A percentile compares a stretch with the other conserved stretches of the same genome.
phyloP scores from a whole-genome alignment of 73 alveolate species.

The Paramecium biaurelia region DNA sequence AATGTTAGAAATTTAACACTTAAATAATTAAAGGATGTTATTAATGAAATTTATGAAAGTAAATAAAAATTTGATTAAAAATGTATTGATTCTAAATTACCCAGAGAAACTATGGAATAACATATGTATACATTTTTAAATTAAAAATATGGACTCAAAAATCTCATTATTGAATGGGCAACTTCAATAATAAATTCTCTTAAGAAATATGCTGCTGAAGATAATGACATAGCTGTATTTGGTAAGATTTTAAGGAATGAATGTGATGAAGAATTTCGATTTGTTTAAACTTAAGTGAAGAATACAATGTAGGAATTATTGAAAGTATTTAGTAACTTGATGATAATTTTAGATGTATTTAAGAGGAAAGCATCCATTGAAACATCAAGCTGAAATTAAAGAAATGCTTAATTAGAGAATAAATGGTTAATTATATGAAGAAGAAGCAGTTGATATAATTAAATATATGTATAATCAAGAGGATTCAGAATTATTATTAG shows the following conservation, averaged over 20 bases:
- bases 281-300: slow-evolving; percentile 89
- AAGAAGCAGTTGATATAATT: slow-evolving; percentile 93
- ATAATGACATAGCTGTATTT: slow-evolving; percentile 95
- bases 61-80: slow-evolving; percentile 89
- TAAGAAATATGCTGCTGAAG: slow-evolving; percentile 82
- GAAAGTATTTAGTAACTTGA: slow-evolving; percentile 53
- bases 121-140: slow-evolving; percentile 95
- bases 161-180: slow-evolving; percentile 95
- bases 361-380: slow-evolving; percentile 79
- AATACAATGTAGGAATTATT: slow-evolving; percentile 91
- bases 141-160: slow-evolving; percentile 94
- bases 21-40: slow-evolving; percentile 84
- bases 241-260: slow-evolving; percentile 96
- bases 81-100: slow-evolving; percentile 87
- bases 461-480: slow-evolving; percentile 95
- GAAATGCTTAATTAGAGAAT: slow-evolving; percentile 74
- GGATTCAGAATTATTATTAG: slow-evolving; percentile 78
- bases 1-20: slow-evolving; percentile 75
- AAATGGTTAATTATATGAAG: slow-evolving; percentile 86
- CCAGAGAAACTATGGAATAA: slow-evolving; percentile 97
- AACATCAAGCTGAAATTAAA: slow-evolving; percentile 85
- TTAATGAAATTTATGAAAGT: slow-evolving; percentile 87
- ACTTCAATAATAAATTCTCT: slow-evolving; percentile 91
- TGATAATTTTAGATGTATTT: slow-evolving; percentile 40
- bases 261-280: slow-evolving; percentile 96